Evolutionary conservation across 1,139 yeast species (phyloP), one percentile per base, ranked within the genome.

Genomic region (Geotrichum klebahnii): DNA sequence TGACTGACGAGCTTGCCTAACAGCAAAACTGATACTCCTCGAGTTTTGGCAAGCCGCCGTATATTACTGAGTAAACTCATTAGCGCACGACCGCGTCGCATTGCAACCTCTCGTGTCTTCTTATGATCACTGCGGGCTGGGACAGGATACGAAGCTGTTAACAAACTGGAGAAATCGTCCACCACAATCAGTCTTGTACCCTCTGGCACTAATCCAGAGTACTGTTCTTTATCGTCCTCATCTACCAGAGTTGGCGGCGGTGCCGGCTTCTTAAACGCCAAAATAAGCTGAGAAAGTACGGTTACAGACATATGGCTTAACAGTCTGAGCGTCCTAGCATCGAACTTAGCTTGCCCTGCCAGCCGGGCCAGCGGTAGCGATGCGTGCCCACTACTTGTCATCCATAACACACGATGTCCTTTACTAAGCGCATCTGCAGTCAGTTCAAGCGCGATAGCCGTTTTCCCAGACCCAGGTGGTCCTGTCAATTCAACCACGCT

Each of bases 381-480:
- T n/a, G 41, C 47, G 8, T 26, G 26, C 16, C 44, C 40, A 5
- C 42, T 29, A 16, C 43, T 42, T 12, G 51, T 43, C 5, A 48
- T 46, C 51, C 51, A 48, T 17, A 48, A 39, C 24, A 38, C 51
- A 9, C 48, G 34, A 5, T 35, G 31, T 1, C 51, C 51, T 5
- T 38, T 38, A 16, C 31, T n/a, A 12, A 48, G 23, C 10, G 44
- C 38, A 31, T 48, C 42, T 9, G 44, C 45, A 5, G 51, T 44
- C 16, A 48, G 32, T 28, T 48, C 51, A n/a, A 40, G 10, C 6
- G 46, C 44, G 9, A 48, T 29, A 12, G 36, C 51, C 1, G 51
- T 48, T 28, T 48, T 48, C 6, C 51, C 51, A 3, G 51, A 9
- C 36, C 48, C 51, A 4, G 51, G 51, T 2, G 44, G 32, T 10